Conservation (phyloP, 495 filamentous ascomycete species). For the Penicillium salamii region DNA sequence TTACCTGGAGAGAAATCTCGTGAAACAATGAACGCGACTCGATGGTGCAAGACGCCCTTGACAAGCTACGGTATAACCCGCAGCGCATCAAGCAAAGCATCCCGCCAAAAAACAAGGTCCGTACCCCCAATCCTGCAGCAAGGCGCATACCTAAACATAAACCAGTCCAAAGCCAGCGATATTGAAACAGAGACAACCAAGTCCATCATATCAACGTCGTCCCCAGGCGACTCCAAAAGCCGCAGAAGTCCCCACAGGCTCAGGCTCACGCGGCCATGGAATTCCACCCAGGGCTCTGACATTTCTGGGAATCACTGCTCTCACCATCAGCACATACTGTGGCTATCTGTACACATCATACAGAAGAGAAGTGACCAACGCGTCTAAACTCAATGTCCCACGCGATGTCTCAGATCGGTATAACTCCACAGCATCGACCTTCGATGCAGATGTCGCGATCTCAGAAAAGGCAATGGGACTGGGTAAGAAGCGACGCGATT, state of each 20-base stretch:
- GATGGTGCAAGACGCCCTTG: constrained; percentile 8
- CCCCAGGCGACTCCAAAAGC: no score
- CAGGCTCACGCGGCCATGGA: constrained; percentile 7
- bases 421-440: constrained; percentile 54
- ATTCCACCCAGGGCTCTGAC: constrained; percentile 38
- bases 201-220: constrained; percentile 8
- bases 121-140: neutral
- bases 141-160: no score
- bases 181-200: constrained; percentile 10
- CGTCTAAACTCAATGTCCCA: constrained; percentile 39
- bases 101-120: constrained; percentile 14
- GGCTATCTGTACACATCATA: constrained; percentile 52
- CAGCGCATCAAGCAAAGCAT: constrained; percentile 19
- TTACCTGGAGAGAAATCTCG: no score
- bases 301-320: constrained; percentile 42
- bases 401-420: constrained; percentile 55
- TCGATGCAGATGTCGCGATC: constrained; percentile 62
- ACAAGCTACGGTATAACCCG: no score
- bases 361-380: constrained; percentile 32
- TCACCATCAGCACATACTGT: constrained; percentile 49
- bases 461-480: constrained; percentile 68
- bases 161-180: neutral
- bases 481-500: constrained; percentile 54
- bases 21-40: constrained; percentile 16
- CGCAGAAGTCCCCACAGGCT: constrained; percentile 11